Conservation (phyloP, 257 asterid species). For the Fraxinus excelsior region DNA sequence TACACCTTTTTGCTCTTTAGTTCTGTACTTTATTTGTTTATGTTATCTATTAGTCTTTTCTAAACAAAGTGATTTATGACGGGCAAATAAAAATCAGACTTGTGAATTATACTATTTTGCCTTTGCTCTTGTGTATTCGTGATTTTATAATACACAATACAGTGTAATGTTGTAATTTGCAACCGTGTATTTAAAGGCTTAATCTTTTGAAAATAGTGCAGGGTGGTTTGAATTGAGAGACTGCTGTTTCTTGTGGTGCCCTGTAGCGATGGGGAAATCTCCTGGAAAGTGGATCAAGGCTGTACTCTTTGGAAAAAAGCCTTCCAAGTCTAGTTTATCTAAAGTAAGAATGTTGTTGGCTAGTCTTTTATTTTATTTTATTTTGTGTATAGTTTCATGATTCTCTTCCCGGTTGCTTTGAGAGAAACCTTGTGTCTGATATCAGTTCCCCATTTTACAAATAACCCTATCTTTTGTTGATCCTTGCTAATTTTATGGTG, state of each 20-base stretch:
- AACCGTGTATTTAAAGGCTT: constrained; percentile 17
- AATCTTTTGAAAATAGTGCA: constrained; percentile 30
- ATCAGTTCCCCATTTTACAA: background rate
- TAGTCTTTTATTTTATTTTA: background rate
- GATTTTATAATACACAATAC: background rate
- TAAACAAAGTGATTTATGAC: background rate
- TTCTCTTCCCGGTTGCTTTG: constrained; percentile 1
- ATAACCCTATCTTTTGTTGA: background rate
- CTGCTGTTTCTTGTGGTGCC: constrained; percentile 26
- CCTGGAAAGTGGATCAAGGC: constrained; percentile 95
- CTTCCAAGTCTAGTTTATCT: constrained; percentile 65
- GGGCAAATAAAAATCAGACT: background rate
- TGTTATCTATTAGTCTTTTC: background rate
- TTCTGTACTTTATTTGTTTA: background rate
- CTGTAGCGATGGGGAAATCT: constrained; percentile 82
- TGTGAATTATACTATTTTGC: background rate
- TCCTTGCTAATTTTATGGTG: background rate
- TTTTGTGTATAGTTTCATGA: background rate
- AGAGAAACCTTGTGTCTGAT: constrained; percentile 1
- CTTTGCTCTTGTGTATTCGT: background rate
- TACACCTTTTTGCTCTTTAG: constrained; percentile 9
- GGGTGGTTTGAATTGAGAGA: constrained; percentile 46
- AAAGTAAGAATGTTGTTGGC: constrained; percentile 52
- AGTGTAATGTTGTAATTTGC: background rate
- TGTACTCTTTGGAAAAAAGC: constrained; percentile 91